Evolutionary conservation across 2,329 filamentous ascomycete genomes (phyloP).

Genomic region (Didymella pomorum): DNA sequence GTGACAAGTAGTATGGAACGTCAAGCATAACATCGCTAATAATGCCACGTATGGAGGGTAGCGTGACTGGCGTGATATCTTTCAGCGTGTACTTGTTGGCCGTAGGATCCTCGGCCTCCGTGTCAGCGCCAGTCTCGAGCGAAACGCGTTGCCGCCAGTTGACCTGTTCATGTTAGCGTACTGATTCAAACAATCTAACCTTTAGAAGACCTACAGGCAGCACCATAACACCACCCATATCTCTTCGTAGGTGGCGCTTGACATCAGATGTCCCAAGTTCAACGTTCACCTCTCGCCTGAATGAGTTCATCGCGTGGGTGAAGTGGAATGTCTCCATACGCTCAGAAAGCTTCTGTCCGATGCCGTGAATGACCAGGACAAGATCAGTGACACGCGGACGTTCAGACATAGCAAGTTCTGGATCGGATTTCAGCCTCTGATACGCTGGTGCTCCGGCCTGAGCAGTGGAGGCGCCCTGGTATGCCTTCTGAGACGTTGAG

Average conservation of each 20-base stretch:
- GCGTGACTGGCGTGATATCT: constrained; percentile 89
- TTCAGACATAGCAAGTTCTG: constrained; percentile 69
- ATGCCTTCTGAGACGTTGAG: constrained; percentile 52
- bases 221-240: constrained; percentile 91
- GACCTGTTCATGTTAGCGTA: constrained; percentile 54
- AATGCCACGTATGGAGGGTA: constrained; percentile 88
- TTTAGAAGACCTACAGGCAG: constrained; percentile 65
- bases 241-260: constrained; percentile 75
- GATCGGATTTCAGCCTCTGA: constrained; percentile 57
- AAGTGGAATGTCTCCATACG: constrained; percentile 96
- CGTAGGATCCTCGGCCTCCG: constrained; percentile 64
- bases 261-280: constrained; percentile 79
- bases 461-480: constrained; percentile 55
- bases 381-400: constrained; percentile 81
- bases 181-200: too few relatives aligned
- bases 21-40: constrained; percentile 99
- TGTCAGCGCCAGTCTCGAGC: constrained; percentile 73
- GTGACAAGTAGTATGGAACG: constrained; percentile 96
- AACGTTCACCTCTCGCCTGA: constrained; percentile 84
- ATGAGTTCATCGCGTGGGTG: constrained; percentile 92
- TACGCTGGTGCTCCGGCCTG: constrained; percentile 54
- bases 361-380: constrained; percentile 90
- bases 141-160: constrained; percentile 93
- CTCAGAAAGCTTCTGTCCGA: constrained; percentile 95
- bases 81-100: constrained; percentile 74